phyloP scores from a whole-genome alignment of 257 asterid species.

The Capsicum pubescens region DNA sequence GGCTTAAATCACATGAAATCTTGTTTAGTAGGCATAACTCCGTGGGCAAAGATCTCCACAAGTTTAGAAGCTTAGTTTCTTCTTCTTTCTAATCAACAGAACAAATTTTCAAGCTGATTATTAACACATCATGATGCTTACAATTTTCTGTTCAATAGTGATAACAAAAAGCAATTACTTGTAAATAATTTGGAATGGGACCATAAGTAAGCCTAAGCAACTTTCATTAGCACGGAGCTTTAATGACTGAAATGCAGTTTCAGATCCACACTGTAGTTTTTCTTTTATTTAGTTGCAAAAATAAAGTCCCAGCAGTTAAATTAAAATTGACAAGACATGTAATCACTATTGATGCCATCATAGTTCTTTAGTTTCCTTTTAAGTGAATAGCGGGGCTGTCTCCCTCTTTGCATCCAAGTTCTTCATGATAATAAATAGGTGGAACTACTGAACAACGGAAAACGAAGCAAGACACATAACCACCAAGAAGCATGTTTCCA shows the following conservation, averaged over 20 bases:
- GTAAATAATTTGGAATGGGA: not conserved
- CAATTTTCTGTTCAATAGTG: not conserved
- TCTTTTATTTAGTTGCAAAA: not conserved
- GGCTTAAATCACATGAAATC: not conserved
- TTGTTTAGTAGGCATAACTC: not conserved
- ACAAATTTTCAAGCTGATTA: not conserved
- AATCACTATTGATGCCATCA: not conserved
- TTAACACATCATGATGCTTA: not conserved
- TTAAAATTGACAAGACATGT: not conserved
- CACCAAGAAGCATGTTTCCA: not conserved
- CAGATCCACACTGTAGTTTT: not conserved
- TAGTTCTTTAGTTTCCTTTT: not conserved
- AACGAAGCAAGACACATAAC: not conserved
- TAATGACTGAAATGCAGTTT: not conserved
- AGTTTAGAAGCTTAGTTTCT: not conserved
- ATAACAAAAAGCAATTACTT: not conserved
- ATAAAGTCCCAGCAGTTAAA: not conserved
- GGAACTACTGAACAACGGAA: not conserved
- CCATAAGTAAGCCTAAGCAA: not conserved
- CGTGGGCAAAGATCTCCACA: not conserved
- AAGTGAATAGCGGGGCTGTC: not conserved
- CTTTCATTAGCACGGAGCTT: not conserved
- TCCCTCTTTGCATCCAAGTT: not conserved
- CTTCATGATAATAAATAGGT: not conserved
- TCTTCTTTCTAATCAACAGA: not conserved